Percentiles rank a stretch among this genome's conserved stretches.
phyloP scores from a whole-genome alignment of 1,139 yeast genomes.

The Scheffersomyces illinoinensis region DNA sequence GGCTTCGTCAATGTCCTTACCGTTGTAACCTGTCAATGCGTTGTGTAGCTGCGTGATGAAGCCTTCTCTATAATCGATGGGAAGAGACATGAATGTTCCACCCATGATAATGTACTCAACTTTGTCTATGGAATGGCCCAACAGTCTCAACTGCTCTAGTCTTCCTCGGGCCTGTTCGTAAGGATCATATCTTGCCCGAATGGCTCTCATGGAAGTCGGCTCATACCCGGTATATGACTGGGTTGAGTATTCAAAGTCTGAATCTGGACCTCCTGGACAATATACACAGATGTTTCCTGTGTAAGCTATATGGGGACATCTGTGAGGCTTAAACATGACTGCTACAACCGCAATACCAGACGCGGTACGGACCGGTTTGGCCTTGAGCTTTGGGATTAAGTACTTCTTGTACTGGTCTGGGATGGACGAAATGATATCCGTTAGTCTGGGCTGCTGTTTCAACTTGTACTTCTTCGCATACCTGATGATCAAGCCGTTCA shows the following conservation, averaged over 20 bases:
- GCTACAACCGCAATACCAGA: conserved; percentile 99
- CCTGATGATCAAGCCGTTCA: conserved; percentile 85
- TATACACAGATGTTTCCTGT: conserved; percentile 98
- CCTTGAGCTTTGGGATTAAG: conserved; percentile 87
- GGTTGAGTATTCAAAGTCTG: conserved; percentile 96
- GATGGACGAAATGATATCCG: conserved; percentile 91
- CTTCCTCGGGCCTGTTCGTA: conserved; percentile 98
- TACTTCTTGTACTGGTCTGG: conserved; percentile 96
- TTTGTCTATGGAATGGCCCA: conserved; percentile 96
- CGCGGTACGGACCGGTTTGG: conserved; percentile 98
- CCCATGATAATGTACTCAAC: conserved; percentile 99
- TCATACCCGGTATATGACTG: conserved; percentile 98
- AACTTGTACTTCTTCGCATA: conserved; percentile 88
- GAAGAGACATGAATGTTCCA: conserved; percentile 96
- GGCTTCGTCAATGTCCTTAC: conserved; percentile 86
- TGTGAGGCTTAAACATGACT: conserved; percentile 98
- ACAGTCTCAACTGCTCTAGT: conserved; percentile 88
- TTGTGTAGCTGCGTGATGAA: conserved; percentile 90
- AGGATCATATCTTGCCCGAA: conserved; percentile 96
- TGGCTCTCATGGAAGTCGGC: conserved; percentile 98
- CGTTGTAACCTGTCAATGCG: conserved; percentile 92
- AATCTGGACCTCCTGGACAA: conserved; percentile 99
- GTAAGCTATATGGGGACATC: conserved; percentile 99
- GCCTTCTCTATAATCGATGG: conserved; percentile 82
- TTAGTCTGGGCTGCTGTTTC: conserved; percentile 89